phyloP scores from a whole-genome alignment of 306 rosid genomes.

The Corylus avellana region DNA sequence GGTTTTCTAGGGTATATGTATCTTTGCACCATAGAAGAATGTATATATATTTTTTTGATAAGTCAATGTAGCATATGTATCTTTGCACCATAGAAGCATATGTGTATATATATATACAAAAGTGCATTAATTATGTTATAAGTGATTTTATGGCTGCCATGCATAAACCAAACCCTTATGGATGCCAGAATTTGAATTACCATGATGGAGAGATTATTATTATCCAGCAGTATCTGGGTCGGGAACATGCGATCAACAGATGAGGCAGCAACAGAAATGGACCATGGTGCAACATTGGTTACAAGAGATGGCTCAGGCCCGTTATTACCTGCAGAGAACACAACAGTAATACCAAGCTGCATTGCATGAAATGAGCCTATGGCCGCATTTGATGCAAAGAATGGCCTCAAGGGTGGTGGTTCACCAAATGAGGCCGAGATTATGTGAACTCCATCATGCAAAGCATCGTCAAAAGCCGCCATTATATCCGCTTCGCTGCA shows the following conservation, averaged over 20 bases:
- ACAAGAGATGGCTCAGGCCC: conserved; percentile 51
- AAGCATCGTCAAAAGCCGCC: conserved; percentile 62
- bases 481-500: conserved; percentile 54
- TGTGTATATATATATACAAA: not conserved
- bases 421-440: conserved; percentile 54
- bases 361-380: conserved; percentile 62
- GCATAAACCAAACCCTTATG: not conserved
- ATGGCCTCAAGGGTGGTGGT: conserved; percentile 37
- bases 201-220: conserved; percentile 31
- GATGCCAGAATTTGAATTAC: not conserved
- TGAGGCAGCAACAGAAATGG: conserved; percentile 61
- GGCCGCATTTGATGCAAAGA: conserved; percentile 20
- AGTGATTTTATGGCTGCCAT: no score
- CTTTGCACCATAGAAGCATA: not conserved
- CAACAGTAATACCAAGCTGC: conserved; percentile 53
- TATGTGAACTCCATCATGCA: conserved; percentile 53
- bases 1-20: no score
- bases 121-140: no score
- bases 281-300: conserved; percentile 56
- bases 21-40: no score
- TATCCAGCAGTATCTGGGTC: conserved; percentile 30
- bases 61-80: no score
- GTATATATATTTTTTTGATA: no score
- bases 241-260: conserved; percentile 47
- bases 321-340: conserved; percentile 53